Conservation (phyloP, 257 asterid species). For the Apocynum venetum region DNA sequence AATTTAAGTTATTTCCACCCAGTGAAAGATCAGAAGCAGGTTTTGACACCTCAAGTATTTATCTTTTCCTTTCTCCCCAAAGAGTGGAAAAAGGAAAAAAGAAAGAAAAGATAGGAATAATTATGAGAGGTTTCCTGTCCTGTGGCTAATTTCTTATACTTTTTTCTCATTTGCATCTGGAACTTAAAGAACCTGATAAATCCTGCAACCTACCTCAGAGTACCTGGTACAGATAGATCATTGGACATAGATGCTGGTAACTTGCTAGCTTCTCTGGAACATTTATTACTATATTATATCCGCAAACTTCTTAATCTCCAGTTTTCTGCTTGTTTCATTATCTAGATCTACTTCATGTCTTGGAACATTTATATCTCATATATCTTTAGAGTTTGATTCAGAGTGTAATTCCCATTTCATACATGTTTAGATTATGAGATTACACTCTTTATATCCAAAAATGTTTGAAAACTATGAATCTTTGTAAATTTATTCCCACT, state of each 20-base stretch:
- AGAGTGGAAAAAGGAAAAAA: not conserved
- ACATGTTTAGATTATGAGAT: not conserved
- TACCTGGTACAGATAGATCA: constrained; percentile 20
- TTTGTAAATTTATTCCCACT: not conserved
- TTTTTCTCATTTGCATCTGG: constrained; percentile 13
- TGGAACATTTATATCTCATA: not conserved
- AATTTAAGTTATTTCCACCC: constrained; percentile 4
- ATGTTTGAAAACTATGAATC: not conserved
- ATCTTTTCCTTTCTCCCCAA: not conserved
- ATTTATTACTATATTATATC: constrained; percentile 1
- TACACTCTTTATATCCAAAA: not conserved
- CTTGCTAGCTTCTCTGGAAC: not conserved
- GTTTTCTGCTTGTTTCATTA: not conserved
- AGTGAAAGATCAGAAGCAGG: constrained; percentile 14
- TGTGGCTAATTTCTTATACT: not conserved
- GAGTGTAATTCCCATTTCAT: not conserved
- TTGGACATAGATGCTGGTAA: constrained; percentile 15
- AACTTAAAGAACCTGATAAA: constrained; percentile 14
- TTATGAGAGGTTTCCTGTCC: not conserved
- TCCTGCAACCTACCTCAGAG: constrained; percentile 12
- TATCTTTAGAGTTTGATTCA: not conserved
- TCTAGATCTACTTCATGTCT: not conserved
- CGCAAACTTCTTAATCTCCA: no score
- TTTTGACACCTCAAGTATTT: constrained; percentile 18
- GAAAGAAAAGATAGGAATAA: not conserved